Percentiles rank a stretch among this genome's conserved stretches.
Evolutionary conservation across 192 early-diverging fungal genomes (phyloP).

Genomic region (Coemansia sp.): DNA sequence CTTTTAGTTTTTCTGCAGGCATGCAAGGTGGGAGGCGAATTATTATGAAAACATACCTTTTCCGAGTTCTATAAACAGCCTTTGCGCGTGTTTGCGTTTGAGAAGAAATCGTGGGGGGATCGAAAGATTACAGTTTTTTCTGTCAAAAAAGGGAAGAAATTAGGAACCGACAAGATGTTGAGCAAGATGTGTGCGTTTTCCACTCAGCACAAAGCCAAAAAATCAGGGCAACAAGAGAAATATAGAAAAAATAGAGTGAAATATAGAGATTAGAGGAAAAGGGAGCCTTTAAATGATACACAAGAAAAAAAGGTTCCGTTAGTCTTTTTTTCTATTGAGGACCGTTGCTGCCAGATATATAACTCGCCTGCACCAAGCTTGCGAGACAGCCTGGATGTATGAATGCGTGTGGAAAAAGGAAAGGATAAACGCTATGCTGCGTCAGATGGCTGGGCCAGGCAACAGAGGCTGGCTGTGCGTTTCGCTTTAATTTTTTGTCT

Average conservation of each 20-base stretch:
- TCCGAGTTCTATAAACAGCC: background rate
- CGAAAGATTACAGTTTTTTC: background rate
- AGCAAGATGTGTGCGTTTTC: too few relatives aligned
- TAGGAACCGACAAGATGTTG: too few relatives aligned
- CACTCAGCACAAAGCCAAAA: background rate
- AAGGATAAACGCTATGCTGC: background rate
- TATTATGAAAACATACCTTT: background rate
- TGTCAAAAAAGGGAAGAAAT: background rate
- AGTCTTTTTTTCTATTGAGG: background rate
- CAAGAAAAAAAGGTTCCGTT: background rate
- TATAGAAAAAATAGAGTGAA: too few relatives aligned
- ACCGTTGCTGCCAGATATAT: background rate
- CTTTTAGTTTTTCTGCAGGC: background rate
- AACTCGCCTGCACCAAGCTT: background rate
- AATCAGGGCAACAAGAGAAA: background rate
- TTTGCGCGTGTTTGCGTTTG: background rate
- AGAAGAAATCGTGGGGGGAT: background rate
- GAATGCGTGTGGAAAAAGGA: background rate
- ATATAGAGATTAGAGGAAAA: background rate
- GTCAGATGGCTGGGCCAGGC: background rate
- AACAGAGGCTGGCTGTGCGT: background rate
- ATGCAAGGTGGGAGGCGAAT: background rate
- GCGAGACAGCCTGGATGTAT: background rate
- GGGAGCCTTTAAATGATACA: background rate
- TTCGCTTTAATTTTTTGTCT: background rate